These are phyloP conservation scores for Austroboletus eburneus DNA, from an alignment of 768 basidiomycete species.

Conservation along the genomic window DNA sequence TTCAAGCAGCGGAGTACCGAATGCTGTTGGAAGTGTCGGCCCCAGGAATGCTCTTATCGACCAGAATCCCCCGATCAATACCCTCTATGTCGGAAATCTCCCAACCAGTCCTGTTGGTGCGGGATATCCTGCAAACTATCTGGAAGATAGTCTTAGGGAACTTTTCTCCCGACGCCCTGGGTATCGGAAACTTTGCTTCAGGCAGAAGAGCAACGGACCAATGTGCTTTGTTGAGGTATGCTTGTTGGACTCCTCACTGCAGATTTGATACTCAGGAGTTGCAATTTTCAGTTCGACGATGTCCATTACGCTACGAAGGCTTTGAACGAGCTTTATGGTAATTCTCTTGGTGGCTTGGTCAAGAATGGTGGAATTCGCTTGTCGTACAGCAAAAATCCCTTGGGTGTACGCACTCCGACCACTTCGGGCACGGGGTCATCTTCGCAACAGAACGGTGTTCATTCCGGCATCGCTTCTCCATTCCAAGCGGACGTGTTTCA, in stretches of 20 bases:
- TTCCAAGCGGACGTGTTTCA: slow-evolving; percentile 28
- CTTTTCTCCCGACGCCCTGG: slow-evolving; percentile 79
- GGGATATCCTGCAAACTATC: slow-evolving; percentile 70
- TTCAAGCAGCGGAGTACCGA: slow-evolving; percentile 26
- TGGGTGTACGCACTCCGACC: slow-evolving; percentile 85
- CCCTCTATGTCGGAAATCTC: slow-evolving; percentile 97
- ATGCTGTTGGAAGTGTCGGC: slow-evolving; percentile 18
- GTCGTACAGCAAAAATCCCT: slow-evolving; percentile 96
- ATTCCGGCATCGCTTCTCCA: slow-evolving; percentile 23
- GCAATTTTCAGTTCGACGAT: slow-evolving; percentile 73
- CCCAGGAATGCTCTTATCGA: slow-evolving; percentile 52
- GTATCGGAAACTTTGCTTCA: slow-evolving; percentile 88
- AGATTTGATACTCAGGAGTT: slow-evolving; percentile 1
- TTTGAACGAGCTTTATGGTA: slow-evolving; percentile 86
- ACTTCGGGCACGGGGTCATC: slow-evolving; percentile 36
- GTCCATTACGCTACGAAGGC: slow-evolving; percentile 80
- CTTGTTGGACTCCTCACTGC: slow-evolving; percentile 2
- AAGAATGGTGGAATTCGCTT: slow-evolving; percentile 95
- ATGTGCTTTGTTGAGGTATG: slow-evolving; percentile 98
- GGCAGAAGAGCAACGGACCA: slow-evolving; percentile 95
- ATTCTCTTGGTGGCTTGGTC: slow-evolving; percentile 86
- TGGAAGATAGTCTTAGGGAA: slow-evolving; percentile 83
- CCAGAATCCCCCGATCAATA: slow-evolving; percentile 98
- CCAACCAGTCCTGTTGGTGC: slow-evolving; percentile 73
- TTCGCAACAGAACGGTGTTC: slow-evolving; percentile 22